Base-by-base conservation (phyloP, 2,329 filamentous ascomycete species). In the Cladosporium oxysporum region DNA sequence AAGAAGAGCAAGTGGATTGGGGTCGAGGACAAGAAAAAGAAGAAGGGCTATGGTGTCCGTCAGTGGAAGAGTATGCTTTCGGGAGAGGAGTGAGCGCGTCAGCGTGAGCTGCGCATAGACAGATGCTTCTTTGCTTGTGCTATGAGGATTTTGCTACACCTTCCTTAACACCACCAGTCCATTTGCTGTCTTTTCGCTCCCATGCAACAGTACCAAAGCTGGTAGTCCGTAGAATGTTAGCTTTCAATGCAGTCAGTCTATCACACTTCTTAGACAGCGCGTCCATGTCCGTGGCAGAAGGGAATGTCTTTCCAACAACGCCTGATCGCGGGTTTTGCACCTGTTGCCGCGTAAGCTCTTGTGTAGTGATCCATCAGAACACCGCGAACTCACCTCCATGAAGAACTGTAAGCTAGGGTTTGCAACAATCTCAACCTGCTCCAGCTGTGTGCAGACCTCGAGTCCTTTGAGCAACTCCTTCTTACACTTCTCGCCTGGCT, bases 391-490 rank as follows among this genome's bases (percentile, higher is more conserved):
- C 69, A 79, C 77, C 65, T 74, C 76, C 71, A 79, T 76, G 61
- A 75, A 76, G 68, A 79, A 78, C 52, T 76, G 70, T 60, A 79
- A 65, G 57, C 71, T 75, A 6, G 78, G 78, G 62, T 77, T 77
- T 1, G 74, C 77, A 23, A 80, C 74, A 41, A 80, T 72, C 69
- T 80, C 79, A 16, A 80, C 73, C 67, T 78, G 77, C 68, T 80
- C 79, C 53, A 80, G 62, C 57, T 74, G 69, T 58, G 71, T 71
- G 49, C 73, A 75, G 23, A 64, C 53, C 37, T 71, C 71, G 58
- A 81, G 62, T 7, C 71, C 72, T 12, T 73, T 69, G 52, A 78
- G 50, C 58, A 80, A 21, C n/a, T 73, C 68, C 66, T 72, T 75
- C 71, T 78, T n/a, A n/a, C n/a, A n/a, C n/a, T n/a, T n/a, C n/a